Evolutionary conservation across 345 rosid species (phyloP), one percentile per base, ranked within the genome.

Genomic region (Camelina hispida): DNA sequence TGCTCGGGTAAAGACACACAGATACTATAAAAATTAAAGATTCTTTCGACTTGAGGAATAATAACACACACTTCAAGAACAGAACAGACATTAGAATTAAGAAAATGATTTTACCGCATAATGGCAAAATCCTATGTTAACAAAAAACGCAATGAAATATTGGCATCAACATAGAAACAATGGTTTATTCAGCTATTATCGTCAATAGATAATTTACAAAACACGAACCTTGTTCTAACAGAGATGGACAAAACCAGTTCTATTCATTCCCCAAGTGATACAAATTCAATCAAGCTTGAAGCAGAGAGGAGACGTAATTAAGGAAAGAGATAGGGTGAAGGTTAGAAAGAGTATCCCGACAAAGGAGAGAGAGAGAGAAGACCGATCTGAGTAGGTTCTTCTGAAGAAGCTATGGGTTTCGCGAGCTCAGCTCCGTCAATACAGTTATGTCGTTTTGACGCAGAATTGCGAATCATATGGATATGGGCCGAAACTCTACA

Each of bases 321-420:
- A 28, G 79, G 55, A 42, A 46, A 42, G 32, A 48, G 59, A 65
- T 51, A 64, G 54, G 75, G 12, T 46, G 51, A 23, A 7, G 23
- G 2, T 43, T 43, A 63, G 20, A 52, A 25, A 62, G 42, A 69
- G 35, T 14, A 32, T 55, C 34, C 78, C 72, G 72, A 63, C 48
- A 54, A 64, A 63, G 34, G 75, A 52, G 30, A 53, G 70, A 72
- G 54, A 71, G 75, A 62, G 5, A 40, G 9, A 42, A 69, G 62
- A 77, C 72, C 81, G 73, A 72, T 66, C 77, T 78, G 35, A 50
- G 54, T 60, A 73, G 78, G 74, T 72, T 72, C 78, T 53, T 72
- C 73, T 72, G 44, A 32, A 65, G 62, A 63, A 34, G 37, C 37
- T 34, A 34, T 48, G 56, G 47, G 64, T 62, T 62, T 52, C 50